phyloP scores from a whole-genome alignment of 129 eudicot species.

The Kitagawia praeruptora region DNA sequence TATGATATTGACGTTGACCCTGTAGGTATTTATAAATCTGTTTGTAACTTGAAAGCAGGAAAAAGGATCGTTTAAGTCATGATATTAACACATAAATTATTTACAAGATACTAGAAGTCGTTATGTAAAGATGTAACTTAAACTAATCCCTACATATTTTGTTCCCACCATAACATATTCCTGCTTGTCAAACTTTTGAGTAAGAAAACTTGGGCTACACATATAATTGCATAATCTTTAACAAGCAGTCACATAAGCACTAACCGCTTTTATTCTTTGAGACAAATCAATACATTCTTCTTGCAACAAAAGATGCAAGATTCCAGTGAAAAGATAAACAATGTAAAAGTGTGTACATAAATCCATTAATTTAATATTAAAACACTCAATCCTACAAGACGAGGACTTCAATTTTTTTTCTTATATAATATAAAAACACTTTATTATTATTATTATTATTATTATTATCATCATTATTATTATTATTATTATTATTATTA shows the following conservation, averaged over 20 bases:
- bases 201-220: neutral
- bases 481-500: too few relatives aligned
- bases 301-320: constrained; percentile 33
- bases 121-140: neutral
- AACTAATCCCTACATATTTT: neutral
- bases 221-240: neutral
- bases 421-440: too few relatives aligned
- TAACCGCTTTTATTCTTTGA: constrained; percentile 51
- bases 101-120: too few relatives aligned
- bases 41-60: too few relatives aligned
- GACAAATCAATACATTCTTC: constrained; percentile 70
- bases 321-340: neutral
- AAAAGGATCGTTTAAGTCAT: too few relatives aligned
- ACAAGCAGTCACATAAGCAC: neutral
- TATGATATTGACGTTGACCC: neutral
- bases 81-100: too few relatives aligned
- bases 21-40: too few relatives aligned
- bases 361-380: neutral
- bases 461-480: too few relatives aligned
- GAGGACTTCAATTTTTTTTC: too few relatives aligned
- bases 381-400: neutral
- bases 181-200: neutral
- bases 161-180: neutral
- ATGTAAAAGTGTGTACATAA: neutral
- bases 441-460: too few relatives aligned